Evolutionary conservation across 179 eudicot genomes (phyloP).

Genomic region (Corrigiola litoralis): DNA sequence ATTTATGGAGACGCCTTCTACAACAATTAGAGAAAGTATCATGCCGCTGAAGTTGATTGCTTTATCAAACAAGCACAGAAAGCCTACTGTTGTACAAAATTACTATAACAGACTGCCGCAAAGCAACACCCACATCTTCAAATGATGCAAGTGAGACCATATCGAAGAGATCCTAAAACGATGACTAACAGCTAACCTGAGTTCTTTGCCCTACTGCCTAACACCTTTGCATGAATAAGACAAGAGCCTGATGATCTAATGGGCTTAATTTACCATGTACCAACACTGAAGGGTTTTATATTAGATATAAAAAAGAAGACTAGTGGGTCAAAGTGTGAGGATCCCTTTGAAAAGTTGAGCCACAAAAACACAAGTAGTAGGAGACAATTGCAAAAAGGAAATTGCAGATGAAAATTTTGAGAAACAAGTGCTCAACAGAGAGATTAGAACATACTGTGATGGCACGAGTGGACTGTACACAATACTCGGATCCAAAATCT

Average conservation of each 20-base stretch:
- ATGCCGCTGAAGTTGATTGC: too few species aligned
- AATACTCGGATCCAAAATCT: constrained; percentile 79
- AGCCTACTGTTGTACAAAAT: too few species aligned
- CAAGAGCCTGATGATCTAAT: background rate
- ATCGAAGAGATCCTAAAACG: background rate
- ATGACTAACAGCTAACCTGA: background rate
- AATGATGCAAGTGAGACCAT: background rate
- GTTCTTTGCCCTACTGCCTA: background rate
- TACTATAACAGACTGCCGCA: too few species aligned
- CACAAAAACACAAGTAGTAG: background rate
- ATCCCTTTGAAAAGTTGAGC: background rate
- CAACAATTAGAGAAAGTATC: too few species aligned
- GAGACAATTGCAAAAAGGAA: background rate
- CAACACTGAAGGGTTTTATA: too few species aligned
- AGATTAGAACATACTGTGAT: constrained; percentile 62
- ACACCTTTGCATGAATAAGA: background rate
- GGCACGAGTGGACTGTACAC: constrained; percentile 94
- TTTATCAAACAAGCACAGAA: too few species aligned
- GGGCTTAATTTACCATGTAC: background rate
- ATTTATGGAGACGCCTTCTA: too few species aligned
- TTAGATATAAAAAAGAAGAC: too few species aligned
- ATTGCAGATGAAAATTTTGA: background rate
- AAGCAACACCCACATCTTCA: too few species aligned
- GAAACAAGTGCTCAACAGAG: background rate
- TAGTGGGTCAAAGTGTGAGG: background rate